A percentile compares a stretch with the other conserved stretches of the same genome.
phyloP scores from a whole-genome alignment of 495 filamentous ascomycete species.

The Tuber magnatum region DNA sequence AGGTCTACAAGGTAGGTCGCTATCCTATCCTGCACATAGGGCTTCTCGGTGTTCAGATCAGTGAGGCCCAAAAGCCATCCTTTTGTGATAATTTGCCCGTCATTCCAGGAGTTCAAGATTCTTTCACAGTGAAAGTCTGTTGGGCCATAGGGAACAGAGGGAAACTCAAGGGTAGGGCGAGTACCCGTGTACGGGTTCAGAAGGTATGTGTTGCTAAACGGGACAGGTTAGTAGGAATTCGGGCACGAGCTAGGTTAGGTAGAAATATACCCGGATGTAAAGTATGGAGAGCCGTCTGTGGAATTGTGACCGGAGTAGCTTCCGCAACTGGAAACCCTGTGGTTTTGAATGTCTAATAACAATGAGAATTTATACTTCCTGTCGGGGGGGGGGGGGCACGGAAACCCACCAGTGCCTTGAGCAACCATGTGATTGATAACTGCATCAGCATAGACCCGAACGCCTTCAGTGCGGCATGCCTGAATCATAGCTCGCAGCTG shows the following conservation, averaged over 20 bases:
- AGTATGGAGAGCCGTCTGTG: slow-evolving; percentile 41
- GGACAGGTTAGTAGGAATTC: not conserved
- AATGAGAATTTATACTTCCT: not conserved
- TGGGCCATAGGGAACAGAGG: slow-evolving; percentile 41
- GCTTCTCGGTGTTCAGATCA: slow-evolving; percentile 42
- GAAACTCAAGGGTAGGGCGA: slow-evolving; percentile 40
- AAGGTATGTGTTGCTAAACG: slow-evolving; percentile 34
- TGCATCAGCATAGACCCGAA: slow-evolving; percentile 41
- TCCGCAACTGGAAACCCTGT: slow-evolving; percentile 33
- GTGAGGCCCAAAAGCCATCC: slow-evolving; percentile 40
- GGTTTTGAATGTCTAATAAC: slow-evolving; percentile 40
- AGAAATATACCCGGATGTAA: slow-evolving; percentile 33
- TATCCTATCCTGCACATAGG: slow-evolving; percentile 42
- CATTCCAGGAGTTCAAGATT: slow-evolving; percentile 35
- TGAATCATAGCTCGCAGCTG: slow-evolving; percentile 42
- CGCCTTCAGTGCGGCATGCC: slow-evolving; percentile 38
- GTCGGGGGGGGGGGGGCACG: not conserved
- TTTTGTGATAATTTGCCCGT: slow-evolving; percentile 40
- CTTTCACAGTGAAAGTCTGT: slow-evolving; percentile 42
- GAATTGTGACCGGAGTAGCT: slow-evolving; percentile 40
- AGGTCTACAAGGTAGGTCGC: slow-evolving; percentile 41
- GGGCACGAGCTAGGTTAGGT: not conserved
- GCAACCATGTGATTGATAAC: slow-evolving; percentile 41
- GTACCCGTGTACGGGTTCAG: slow-evolving; percentile 40
- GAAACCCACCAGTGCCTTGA: slow-evolving; percentile 31